phyloP scores from a whole-genome alignment of 768 basidiomycete species.

The Termitomyces bulborhizus region DNA sequence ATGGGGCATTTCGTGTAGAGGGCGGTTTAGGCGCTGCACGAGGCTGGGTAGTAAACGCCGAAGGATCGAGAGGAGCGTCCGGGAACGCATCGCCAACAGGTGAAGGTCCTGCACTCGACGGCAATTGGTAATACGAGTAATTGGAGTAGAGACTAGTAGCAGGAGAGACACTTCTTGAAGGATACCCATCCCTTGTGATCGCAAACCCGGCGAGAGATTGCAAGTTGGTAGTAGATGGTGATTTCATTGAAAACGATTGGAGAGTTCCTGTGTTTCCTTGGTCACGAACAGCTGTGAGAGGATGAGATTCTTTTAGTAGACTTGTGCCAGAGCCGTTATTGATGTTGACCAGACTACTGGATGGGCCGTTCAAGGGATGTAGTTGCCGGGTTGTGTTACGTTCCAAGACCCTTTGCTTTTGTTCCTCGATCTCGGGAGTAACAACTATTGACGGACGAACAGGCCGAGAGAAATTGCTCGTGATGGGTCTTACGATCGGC shows the following conservation, averaged over 20 bases:
- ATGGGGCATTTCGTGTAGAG: slow-evolving; percentile 1
- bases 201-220: slow-evolving; percentile 4
- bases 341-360: not conserved
- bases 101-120: slow-evolving; percentile 40
- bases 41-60: slow-evolving; percentile 9
- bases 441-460: slow-evolving; percentile 35
- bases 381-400: slow-evolving; percentile 42
- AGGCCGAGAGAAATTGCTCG: slow-evolving; percentile 61
- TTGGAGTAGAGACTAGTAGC: slow-evolving; percentile 44
- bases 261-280: not conserved
- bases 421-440: slow-evolving; percentile 33
- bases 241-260: not conserved
- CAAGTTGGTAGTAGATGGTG: slow-evolving; percentile 2
- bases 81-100: slow-evolving; percentile 28
- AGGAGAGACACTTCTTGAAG: slow-evolving; percentile 30
- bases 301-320: not conserved
- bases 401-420: slow-evolving; percentile 47
- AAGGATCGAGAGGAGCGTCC: slow-evolving; percentile 11
- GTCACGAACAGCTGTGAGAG: not conserved
- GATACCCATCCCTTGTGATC: slow-evolving; percentile 18
- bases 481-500: slow-evolving; percentile 38
- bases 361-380: slow-evolving; percentile 20
- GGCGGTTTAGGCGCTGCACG: slow-evolving; percentile 9
- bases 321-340: not conserved
- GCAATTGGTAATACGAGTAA: slow-evolving; percentile 64